These are phyloP conservation scores for Ciborinia camelliae DNA, from an alignment of 2,329 filamentous ascomycete species.

Conservation along the genomic window DNA sequence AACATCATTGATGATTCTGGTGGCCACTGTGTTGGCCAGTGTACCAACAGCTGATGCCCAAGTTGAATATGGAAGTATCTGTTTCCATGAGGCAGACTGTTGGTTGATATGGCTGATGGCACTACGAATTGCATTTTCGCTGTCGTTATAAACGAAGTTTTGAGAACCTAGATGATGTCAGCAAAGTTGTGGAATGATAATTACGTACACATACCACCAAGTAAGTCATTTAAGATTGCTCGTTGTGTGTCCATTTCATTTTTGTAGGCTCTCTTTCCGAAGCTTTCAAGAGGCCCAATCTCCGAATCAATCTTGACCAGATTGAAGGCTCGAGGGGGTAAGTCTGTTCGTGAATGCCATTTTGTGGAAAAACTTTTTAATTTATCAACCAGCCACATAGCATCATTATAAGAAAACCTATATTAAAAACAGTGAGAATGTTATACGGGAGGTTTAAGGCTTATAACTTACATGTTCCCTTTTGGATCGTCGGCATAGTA, in stretches of 20 bases:
- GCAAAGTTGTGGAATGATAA: not conserved
- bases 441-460: not conserved
- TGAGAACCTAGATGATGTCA: conserved; percentile 45
- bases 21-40: conserved; percentile 55
- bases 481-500: conserved; percentile 63
- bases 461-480: conserved; percentile 59
- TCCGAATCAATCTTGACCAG: conserved; percentile 60
- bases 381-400: conserved; percentile 58
- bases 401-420: conserved; percentile 66
- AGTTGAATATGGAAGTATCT: conserved; percentile 56
- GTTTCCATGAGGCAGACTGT: conserved; percentile 55
- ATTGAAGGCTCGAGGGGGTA: conserved; percentile 48
- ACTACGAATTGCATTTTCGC: conserved; percentile 50
- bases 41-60: conserved; percentile 62
- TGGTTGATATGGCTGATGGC: conserved; percentile 52
- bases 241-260: conserved; percentile 60
- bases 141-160: conserved; percentile 56
- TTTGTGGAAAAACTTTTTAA: conserved; percentile 47
- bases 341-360: conserved; percentile 54
- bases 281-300: conserved; percentile 55
- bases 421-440: conserved; percentile 5
- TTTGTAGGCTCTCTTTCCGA: conserved; percentile 59
- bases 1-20: conserved; percentile 60
- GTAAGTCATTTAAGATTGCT: conserved; percentile 57
- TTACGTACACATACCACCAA: conserved; percentile 46